Percentiles rank a stretch among this genome's conserved stretches.
Conservation (phyloP, 805 yeast genomes). For the Yamadazyma paraphyllophila region DNA sequence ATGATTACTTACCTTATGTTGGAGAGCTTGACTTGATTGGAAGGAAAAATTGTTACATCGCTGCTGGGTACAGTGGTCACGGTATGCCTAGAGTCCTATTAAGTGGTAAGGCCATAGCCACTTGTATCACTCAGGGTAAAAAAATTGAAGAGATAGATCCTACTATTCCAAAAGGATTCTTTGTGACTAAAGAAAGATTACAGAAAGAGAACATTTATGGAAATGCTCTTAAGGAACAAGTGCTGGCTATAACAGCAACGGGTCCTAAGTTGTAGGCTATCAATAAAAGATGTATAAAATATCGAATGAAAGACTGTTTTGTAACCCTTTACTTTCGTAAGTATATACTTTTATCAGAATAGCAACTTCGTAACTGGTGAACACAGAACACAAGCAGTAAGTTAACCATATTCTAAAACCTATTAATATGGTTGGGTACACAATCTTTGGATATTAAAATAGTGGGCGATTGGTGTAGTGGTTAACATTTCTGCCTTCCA, state of each 20-base stretch:
- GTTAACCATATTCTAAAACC: too few species aligned
- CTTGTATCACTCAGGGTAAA: constrained; percentile 14
- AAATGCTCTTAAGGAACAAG: background rate
- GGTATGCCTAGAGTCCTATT: constrained; percentile 50
- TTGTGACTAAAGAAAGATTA: constrained; percentile 8
- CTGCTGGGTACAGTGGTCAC: constrained; percentile 51
- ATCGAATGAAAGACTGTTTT: too few species aligned
- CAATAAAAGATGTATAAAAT: too few species aligned
- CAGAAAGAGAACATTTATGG: constrained; percentile 3
- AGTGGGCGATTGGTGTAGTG: constrained; percentile 84
- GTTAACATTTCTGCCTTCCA: constrained; percentile 91
- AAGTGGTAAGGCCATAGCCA: constrained; percentile 39
- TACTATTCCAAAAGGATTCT: constrained; percentile 9
- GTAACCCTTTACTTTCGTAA: too few species aligned
- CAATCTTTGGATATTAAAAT: too few species aligned
- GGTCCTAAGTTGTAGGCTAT: background rate
- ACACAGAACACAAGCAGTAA: too few species aligned
- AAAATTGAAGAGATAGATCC: constrained; percentile 6
- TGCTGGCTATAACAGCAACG: background rate
- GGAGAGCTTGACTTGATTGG: constrained; percentile 31
- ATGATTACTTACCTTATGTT: constrained; percentile 41
- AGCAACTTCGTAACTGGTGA: too few species aligned
- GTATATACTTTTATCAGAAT: too few species aligned
- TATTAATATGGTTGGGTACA: too few species aligned
- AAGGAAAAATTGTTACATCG: constrained; percentile 30